Conservation (phyloP, 2,329 filamentous ascomycete genomes). For the Rachicladosporium sp. region DNA sequence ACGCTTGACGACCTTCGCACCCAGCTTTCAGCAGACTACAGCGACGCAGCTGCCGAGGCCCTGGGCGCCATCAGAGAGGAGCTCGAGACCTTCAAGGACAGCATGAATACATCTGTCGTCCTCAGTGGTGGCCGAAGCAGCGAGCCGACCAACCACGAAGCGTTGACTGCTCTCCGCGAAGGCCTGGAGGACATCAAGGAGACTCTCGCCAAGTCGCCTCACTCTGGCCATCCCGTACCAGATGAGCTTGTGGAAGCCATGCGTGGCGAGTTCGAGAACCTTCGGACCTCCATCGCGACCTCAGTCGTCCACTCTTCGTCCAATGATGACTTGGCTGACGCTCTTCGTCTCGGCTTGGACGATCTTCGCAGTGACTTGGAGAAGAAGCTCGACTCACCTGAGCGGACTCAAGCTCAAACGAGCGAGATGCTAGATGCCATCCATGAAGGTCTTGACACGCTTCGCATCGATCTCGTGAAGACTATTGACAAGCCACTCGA, state of each 20-base stretch:
- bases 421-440: conserved; percentile 49
- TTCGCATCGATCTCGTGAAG: conserved; percentile 63
- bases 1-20: conserved; percentile 31
- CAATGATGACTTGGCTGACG: conserved; percentile 38
- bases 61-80: conserved; percentile 32
- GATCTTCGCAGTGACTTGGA: conserved; percentile 38
- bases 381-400: conserved; percentile 41
- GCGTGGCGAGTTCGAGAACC: conserved; percentile 37
- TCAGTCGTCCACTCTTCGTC: conserved; percentile 28
- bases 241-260: conserved; percentile 42
- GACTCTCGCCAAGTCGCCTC: conserved; percentile 11
- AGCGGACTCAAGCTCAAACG: conserved; percentile 39
- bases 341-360: conserved; percentile 37
- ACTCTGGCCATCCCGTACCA: conserved; percentile 22
- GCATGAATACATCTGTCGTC: conserved; percentile 30
- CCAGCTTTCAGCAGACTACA: conserved; percentile 27
- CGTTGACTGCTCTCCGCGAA: conserved; percentile 15
- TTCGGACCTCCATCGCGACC: conserved; percentile 30
- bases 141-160: conserved; percentile 15
- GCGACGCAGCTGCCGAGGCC: conserved; percentile 28
- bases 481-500: conserved; percentile 69
- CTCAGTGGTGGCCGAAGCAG: conserved; percentile 14
- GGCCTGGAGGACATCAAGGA: conserved; percentile 30
- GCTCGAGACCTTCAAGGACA: conserved; percentile 31
- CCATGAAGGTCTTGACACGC: conserved; percentile 58